Conservation (phyloP, 2,329 filamentous ascomycete species). For the Gaeumannomyces sp. region DNA sequence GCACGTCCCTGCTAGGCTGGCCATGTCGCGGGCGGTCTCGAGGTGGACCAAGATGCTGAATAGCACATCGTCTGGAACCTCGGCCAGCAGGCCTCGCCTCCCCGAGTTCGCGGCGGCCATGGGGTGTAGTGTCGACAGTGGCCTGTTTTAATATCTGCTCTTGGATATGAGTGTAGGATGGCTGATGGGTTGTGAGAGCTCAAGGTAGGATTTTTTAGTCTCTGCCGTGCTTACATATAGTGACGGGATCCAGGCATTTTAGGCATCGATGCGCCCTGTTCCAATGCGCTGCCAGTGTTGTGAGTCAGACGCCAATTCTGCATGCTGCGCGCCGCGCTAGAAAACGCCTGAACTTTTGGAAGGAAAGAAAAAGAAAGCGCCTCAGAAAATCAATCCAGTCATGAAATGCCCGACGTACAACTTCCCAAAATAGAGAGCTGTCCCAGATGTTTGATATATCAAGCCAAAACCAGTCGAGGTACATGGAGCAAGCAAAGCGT, state of each 20-base stretch:
- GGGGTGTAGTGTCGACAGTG: too few relatives aligned
- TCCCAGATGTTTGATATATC: background rate
- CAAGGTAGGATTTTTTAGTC: too few relatives aligned
- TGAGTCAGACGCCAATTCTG: background rate
- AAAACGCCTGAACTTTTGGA: background rate
- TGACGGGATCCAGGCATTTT: background rate
- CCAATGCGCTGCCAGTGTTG: too few relatives aligned
- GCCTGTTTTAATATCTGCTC: too few relatives aligned
- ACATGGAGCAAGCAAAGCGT: too few relatives aligned
- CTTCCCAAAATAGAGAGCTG: background rate
- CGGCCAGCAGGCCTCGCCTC: conserved; percentile 24
- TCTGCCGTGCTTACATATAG: too few relatives aligned
- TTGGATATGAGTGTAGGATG: too few relatives aligned
- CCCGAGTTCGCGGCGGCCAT: background rate
- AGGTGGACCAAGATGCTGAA: conserved; percentile 42
- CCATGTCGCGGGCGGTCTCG: conserved; percentile 41
- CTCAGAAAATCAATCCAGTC: background rate
- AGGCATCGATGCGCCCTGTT: background rate
- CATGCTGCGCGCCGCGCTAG: too few relatives aligned
- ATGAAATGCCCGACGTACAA: background rate
- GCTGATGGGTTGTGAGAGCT: too few relatives aligned
- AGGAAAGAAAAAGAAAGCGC: background rate
- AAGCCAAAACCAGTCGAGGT: background rate
- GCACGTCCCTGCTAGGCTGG: conserved; percentile 33
- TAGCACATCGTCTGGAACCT: conserved; percentile 44